Base-by-base conservation (phyloP, 345 rosid genomes). In the Microthlaspi erraticum region DNA sequence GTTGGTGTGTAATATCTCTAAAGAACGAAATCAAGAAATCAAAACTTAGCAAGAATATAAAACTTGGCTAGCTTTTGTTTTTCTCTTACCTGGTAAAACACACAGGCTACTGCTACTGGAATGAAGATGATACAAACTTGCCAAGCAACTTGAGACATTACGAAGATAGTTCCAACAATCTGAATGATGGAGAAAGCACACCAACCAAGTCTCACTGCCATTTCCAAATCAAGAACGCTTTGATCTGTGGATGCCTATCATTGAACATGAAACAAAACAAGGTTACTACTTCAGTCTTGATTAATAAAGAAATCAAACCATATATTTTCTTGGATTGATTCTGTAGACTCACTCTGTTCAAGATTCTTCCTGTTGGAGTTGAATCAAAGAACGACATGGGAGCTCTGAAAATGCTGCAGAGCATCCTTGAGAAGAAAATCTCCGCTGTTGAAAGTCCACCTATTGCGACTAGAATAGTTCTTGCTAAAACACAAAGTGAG, bases 81-180 rank as follows among this genome's bases (percentile, higher is more conserved):
- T 53, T 50, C 10, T 60, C 82, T 74, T 90, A 88, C 98, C 77
- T 93, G 98, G 79, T 93, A 93, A 86, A 96, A 90, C 69, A 93
- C 82, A 73, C 98, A 93, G 65, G 90, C 81, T 60, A 87, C 97
- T 34, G 98, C 88, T 44, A 93, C 97, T n/a, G 97, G 98, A 79
- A 93, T 88, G 88, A 93, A 93, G 80, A 93, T 84, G 66, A 86
- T 83, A 70, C 88, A 93, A 73, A 93, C 98, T 86, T 93, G 78
- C 98, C 98, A 93, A 45, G 98, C 98, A 61, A 86, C 97, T 68
- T 93, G 93, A 13, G 98, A 87, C 96, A 90, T 93, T 20, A 93
- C 97, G 13, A 83, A 82, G 68, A 93, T 83, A 13, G 98, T 87
- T 70, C 97, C 98, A 11, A 90, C 20, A 10, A 93, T 69, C 77